A percentile compares a stretch with the other conserved stretches of the same genome.
Evolutionary conservation across 2,329 filamentous ascomycete species (phyloP).

Genomic region (Penicillium sumatraense): DNA sequence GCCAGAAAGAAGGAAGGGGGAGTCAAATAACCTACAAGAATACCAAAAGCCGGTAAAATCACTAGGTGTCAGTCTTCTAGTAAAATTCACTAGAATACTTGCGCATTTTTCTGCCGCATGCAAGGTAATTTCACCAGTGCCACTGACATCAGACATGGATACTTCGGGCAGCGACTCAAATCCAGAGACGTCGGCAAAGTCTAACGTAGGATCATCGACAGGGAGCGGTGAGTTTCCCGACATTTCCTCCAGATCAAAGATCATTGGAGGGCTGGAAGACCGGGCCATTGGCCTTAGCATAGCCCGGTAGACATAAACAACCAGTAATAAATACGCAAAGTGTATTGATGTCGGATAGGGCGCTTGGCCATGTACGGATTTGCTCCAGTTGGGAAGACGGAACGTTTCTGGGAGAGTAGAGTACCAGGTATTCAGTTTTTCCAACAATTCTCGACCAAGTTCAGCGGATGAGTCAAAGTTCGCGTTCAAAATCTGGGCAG

Average conservation of each 20-base stretch:
- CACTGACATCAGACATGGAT: conserved; percentile 26
- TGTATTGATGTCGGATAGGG: conserved; percentile 35
- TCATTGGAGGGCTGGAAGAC: conserved; percentile 30
- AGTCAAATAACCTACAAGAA: conserved; percentile 30
- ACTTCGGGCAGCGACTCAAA: conserved; percentile 31
- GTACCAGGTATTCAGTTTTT: conserved; percentile 37
- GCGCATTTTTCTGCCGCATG: conserved; percentile 38
- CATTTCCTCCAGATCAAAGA: conserved; percentile 34
- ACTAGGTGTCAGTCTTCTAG: conserved; percentile 29
- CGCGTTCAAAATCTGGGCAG: conserved; percentile 35
- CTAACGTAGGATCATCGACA: conserved; percentile 26
- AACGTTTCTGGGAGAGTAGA: conserved; percentile 34
- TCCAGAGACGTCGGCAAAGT: conserved; percentile 29
- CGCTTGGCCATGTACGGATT: conserved; percentile 27
- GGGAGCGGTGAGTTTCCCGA: conserved; percentile 18
- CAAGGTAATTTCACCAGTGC: conserved; percentile 32
- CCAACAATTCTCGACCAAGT: conserved; percentile 31
- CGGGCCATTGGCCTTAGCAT: conserved; percentile 38
- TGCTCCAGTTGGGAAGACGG: conserved; percentile 34
- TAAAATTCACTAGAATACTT: conserved; percentile 35
- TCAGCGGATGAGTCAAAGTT: conserved; percentile 36
- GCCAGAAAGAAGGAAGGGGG: too few species aligned
- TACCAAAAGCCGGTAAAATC: conserved; percentile 39
- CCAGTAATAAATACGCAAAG: conserved; percentile 41
- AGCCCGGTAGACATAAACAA: conserved; percentile 41